Evolutionary conservation across 192 early-diverging fungal genomes (phyloP), one percentile per base, ranked within the genome.

Genomic region (Coemansia sp.): DNA sequence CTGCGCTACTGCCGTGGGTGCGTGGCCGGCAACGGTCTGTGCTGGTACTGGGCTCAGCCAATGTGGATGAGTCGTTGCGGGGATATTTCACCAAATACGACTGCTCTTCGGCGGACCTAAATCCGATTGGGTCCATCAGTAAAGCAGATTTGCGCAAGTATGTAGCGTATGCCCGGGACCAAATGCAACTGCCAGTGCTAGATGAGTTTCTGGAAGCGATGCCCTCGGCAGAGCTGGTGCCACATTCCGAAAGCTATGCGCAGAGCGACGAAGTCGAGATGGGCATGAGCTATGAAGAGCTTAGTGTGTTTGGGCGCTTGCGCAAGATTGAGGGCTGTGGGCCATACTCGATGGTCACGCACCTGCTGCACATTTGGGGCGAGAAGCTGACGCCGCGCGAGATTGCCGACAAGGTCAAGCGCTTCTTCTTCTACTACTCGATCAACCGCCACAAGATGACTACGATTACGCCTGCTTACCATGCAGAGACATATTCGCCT

Each of bases 371-470:
- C 53, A 67, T 84, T 14, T 98, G 94, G 96, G 52, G 56, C 23
- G 57, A 64, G 12, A 20, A 45, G 16, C 45, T 70, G 39, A 17
- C 52, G 18, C 45, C 76, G 15, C 15, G 44, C 10, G 54, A 92
- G 85, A 82, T 98, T 59, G 95, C 92, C 0, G 79, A 65, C 10
- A 97, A 97, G 56, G 95, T 99, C 43, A 98, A 98, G 75, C 73
- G 81, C 11, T 98, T 99, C 74, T 99, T 96, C 70, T 93, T 88
- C 56, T 99, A 83, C 71, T 96, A 98, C 61, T 83, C 94, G 6
- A 93, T 99, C 53, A 99, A 99, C 82, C 85, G 97, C 36, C 97
- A 99, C 80, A 99, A 99, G 79, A 92, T 96, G 81, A 99, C 97
- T 7, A 92, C 96, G 0, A 60, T 99, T 7, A 97, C 97, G 6